Percentiles rank a stretch among this genome's conserved stretches.
Evolutionary conservation across 352 stramenopile species (phyloP).

Genomic region (Pythium vanterpoolii): DNA sequence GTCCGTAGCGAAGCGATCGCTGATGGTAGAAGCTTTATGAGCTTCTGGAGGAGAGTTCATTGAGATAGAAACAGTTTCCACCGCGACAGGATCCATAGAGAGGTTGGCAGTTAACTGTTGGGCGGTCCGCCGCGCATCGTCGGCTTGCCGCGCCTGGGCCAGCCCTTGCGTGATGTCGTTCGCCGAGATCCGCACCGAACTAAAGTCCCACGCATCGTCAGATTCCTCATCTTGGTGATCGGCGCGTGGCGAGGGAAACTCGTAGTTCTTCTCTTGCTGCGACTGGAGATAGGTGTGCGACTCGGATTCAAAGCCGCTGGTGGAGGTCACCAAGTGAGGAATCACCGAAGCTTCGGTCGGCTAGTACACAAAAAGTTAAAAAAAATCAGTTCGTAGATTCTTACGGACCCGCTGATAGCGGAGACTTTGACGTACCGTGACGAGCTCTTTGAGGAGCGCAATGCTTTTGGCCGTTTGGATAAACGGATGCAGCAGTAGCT

Average conservation of each 20-base stretch:
- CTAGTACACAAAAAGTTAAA: not conserved
- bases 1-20: conserved; percentile 34
- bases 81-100: too few relatives aligned
- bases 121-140: not conserved
- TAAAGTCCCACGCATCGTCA: conserved; percentile 77
- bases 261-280: too few relatives aligned
- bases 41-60: too few relatives aligned
- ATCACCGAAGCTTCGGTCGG: not conserved
- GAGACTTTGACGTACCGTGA: conserved; percentile 17
- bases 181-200: conserved; percentile 55
- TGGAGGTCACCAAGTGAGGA: conserved; percentile 1
- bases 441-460: conserved; percentile 65
- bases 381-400: not conserved
- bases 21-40: not conserved
- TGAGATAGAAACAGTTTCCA: too few relatives aligned
- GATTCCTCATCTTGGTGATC: not conserved
- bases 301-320: conserved; percentile 19
- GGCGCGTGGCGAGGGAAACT: not conserved
- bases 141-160: conserved; percentile 8
- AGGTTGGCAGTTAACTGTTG: too few relatives aligned
- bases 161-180: conserved; percentile 17
- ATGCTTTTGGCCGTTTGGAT: conserved; percentile 70
- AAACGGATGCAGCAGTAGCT: conserved; percentile 87
- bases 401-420: not conserved
- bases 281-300: conserved; percentile 22